These are phyloP conservation scores for Penicillium atrosanguineum DNA, from an alignment of 495 filamentous ascomycete species.

Conservation along the genomic window DNA sequence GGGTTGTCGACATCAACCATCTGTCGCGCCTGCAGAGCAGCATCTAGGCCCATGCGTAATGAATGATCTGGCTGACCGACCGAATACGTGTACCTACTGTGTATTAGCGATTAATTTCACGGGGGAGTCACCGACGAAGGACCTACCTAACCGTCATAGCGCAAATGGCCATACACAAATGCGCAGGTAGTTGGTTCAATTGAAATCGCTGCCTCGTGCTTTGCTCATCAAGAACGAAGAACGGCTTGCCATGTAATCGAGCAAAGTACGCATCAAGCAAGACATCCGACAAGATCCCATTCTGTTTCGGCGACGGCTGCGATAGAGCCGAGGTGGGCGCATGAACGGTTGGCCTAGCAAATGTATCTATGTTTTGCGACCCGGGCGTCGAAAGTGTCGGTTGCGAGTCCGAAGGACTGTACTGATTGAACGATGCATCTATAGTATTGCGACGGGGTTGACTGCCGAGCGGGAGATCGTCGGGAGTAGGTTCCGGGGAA, in stretches of 20 bases:
- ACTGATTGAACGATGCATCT: slow-evolving; percentile 18
- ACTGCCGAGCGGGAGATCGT: slow-evolving; percentile 12
- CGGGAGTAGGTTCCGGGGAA: slow-evolving; percentile 25
- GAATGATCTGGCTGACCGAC: slow-evolving; percentile 59
- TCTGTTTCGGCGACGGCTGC: slow-evolving; percentile 29
- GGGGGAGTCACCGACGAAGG: not conserved
- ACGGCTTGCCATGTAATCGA: slow-evolving; percentile 75
- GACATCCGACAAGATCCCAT: slow-evolving; percentile 49
- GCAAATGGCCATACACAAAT: slow-evolving; percentile 67
- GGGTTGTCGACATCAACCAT: slow-evolving; percentile 78
- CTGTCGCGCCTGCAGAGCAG: slow-evolving; percentile 60
- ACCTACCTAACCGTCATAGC: slow-evolving; percentile 67
- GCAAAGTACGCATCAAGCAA: slow-evolving; percentile 75
- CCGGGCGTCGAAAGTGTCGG: slow-evolving; percentile 7
- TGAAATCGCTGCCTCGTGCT: slow-evolving; percentile 64
- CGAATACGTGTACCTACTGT: slow-evolving; percentile 57
- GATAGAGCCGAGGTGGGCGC: slow-evolving; percentile 5
- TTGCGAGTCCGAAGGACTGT: slow-evolving; percentile 9
- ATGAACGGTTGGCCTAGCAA: slow-evolving; percentile 9
- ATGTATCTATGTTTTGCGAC: slow-evolving; percentile 15
- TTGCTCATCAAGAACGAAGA: slow-evolving; percentile 72
- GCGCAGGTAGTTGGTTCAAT: slow-evolving; percentile 60
- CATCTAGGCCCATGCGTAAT: slow-evolving; percentile 59
- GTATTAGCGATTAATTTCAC: slow-evolving; percentile 6
- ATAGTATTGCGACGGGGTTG: slow-evolving; percentile 22